These are phyloP conservation scores for Sporothrix mexicana DNA, from an alignment of 2,329 filamentous ascomycete species.

Conservation along the genomic window DNA sequence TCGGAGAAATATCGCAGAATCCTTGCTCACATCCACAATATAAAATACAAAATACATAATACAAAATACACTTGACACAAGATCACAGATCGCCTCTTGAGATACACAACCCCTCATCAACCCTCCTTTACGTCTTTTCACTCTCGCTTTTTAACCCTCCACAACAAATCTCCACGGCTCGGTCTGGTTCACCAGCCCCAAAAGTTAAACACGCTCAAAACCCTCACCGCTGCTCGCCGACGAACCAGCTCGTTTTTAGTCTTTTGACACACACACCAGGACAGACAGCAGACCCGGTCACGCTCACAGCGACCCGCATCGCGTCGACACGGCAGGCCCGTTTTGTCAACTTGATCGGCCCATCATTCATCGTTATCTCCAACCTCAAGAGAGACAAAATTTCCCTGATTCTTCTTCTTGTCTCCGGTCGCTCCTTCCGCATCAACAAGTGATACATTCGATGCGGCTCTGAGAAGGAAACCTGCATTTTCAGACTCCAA, in stretches of 20 bases:
- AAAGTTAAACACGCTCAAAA: constrained; percentile 24
- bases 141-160: too few relatives aligned
- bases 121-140: background rate
- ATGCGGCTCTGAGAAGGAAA: background rate
- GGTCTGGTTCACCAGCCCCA: constrained; percentile 26
- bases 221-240: constrained; percentile 25
- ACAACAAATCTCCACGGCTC: background rate
- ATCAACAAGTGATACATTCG: background rate
- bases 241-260: constrained; percentile 12
- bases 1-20: background rate
- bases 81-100: background rate
- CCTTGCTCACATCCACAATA: background rate
- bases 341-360: background rate
- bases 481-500: background rate
- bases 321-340: constrained; percentile 27
- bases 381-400: background rate
- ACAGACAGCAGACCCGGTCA: constrained; percentile 5
- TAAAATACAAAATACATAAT: background rate
- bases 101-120: background rate
- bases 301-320: constrained; percentile 11
- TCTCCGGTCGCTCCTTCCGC: background rate
- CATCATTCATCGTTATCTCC: background rate
- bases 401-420: background rate
- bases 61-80: too few relatives aligned
- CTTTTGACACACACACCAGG: background rate